Base-by-base conservation (phyloP, 2,329 filamentous ascomycete species). In the Pyrenochaeta sp. region DNA sequence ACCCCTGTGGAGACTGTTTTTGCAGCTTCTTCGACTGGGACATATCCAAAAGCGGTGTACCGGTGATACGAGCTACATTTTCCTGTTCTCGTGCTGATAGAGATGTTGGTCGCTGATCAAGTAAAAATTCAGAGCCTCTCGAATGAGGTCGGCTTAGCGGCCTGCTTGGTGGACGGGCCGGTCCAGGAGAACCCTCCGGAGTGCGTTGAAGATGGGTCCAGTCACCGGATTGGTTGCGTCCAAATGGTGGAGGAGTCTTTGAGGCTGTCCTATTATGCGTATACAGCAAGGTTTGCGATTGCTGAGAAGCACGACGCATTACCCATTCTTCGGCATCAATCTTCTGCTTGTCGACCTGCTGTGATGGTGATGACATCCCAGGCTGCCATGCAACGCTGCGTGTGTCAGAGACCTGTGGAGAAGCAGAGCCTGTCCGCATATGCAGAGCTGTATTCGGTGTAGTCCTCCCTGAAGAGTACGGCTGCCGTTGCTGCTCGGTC, bases 81-180 rank as follows among this genome's bases (percentile, higher is more conserved):
- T 95, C 90, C 67, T 95, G 91, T 69, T 96, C 91, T 11, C 88
- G 84, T 13, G 91, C 91, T 14, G 89, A 91, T n/a, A 96, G 77
- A 44, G 86, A 82, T 0, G 75, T 72, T 7, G 81, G 78, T 17
- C 80, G 72, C 53, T 83, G 78, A 35, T 76, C 75, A 14, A 87
- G 69, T 43, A 81, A 65, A 3, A 71, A 68, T 27, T 74, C 77
- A 7, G 85, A 78, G 8, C 83, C 82, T 30, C 84, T 81, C 9
- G 87, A 89, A 36, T 74, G 74, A 2, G 84, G 71, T 14, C 72
- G 67, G 38, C 60, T 69, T 9, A 67, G 55, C 22, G 62, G 59
- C n/a, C 66, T 59, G 31, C 65, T 67, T 7, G 64, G 59, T 21
- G 59, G 60, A 35, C 65, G 63, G 9, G 38, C 56, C 15, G 45